A percentile compares a stretch with the other conserved stretches of the same genome.
Evolutionary conservation across 176 grass and related monocot species (phyloP).

Genomic region (Bothriochloa decipiens): DNA sequence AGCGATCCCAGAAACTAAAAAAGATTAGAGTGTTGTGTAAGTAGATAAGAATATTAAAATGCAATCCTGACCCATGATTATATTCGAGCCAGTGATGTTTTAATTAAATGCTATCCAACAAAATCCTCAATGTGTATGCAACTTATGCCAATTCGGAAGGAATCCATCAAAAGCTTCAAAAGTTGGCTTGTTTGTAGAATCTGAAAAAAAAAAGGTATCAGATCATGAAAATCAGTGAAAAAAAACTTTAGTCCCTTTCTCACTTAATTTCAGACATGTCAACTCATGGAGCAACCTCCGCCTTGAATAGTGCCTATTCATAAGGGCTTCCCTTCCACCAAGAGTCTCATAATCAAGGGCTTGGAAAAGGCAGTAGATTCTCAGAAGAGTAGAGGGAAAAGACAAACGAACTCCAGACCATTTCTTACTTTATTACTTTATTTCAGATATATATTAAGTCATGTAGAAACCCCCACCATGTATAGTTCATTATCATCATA

Average conservation of each 20-base stretch:
- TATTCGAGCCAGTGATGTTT: neutral
- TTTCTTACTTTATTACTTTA: constrained; percentile 25
- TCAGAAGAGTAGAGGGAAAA: neutral
- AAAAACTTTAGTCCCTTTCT: neutral
- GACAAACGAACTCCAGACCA: neutral
- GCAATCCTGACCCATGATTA: neutral
- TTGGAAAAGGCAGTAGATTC: neutral
- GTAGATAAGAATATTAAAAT: neutral
- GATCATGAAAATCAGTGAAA: neutral
- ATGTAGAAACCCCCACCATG: neutral
- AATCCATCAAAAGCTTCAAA: neutral
- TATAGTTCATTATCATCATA: neutral
- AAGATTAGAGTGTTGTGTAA: neutral
- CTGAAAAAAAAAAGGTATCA: neutral
- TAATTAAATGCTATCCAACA: neutral
- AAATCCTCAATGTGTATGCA: neutral
- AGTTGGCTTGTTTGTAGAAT: neutral
- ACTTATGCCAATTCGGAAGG: neutral
- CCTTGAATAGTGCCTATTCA: neutral
- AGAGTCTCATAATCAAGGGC: neutral
- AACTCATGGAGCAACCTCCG: constrained; percentile 11
- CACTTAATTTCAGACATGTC: constrained; percentile 6
- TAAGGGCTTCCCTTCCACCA: neutral
- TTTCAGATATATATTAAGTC: neutral
- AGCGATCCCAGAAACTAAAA: constrained; percentile 9